Base-by-base conservation (phyloP, 2,329 filamentous ascomycete genomes). In the Pseudocercospora fijiensis region DNA sequence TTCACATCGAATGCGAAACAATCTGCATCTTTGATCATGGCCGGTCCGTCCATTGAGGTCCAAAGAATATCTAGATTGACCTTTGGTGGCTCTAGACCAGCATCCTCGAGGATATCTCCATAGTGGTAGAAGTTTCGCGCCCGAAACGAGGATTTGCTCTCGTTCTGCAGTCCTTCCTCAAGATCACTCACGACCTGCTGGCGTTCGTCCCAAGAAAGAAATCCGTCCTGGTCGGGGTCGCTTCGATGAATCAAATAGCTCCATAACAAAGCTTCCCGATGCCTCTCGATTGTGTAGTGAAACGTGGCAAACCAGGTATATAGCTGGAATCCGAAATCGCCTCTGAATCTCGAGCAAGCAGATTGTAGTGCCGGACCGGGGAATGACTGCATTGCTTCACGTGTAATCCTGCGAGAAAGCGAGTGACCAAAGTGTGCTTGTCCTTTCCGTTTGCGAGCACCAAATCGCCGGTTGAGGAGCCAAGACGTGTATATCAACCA, bases 21-120 rank as follows among this genome's bases (percentile, higher is more conserved):
- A 11, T 61, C 58, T 1, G 26, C n/a, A 8, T 61, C 58, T 30
- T 61, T 61, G 2, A 10, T 56, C n/a, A 52, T 43, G 6, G 43
- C 28, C 1, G 58, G 58, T 1, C 58, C 58, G 18, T 61, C 58
- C 47, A 61, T 55, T 0, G 49, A 55, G 4, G 58, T 56, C 58
- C 58, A 61, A 2, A 61, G 22, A n/a, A 61, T 56, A n/a, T 61
- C 58, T 6, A 61, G n/a, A 30, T 61, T 61, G 30, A 61, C 58
- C 16, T 61, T 61, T 4, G 58, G 58, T 18, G 58, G 49, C 5
- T 61, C 49, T 1, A 61, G 43, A 0, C 58, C 58, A 0, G 51
- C 58, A 11, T 0, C 28, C 2, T 56, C 49, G 6, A 61, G 51
- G 2, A 28, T 27, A 16, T 61, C 58, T 4, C 49, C 22, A 5